A percentile compares a stretch with the other conserved stretches of the same genome.
phyloP scores from a whole-genome alignment of 768 basidiomycete genomes.

The Hemileccinum impolitum region DNA sequence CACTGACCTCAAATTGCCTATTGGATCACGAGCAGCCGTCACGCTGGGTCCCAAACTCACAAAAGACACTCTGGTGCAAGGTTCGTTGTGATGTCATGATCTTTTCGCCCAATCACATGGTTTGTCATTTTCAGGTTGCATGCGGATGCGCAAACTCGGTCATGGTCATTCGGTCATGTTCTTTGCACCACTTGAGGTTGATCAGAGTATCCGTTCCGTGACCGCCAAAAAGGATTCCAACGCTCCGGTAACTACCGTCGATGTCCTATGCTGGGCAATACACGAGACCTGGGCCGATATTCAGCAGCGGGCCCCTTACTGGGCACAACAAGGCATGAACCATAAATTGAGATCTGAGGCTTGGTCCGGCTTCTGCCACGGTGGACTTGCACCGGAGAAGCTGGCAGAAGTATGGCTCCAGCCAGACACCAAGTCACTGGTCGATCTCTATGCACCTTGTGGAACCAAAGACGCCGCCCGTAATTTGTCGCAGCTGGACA shows the following conservation, averaged over 20 bases:
- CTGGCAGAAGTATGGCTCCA: constrained; percentile 33
- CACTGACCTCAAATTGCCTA: constrained; percentile 37
- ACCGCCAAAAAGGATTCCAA: constrained; percentile 8
- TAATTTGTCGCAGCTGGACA: neutral
- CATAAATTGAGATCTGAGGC: constrained; percentile 6
- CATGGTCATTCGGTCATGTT: constrained; percentile 44
- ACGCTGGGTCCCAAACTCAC: constrained; percentile 48
- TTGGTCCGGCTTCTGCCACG: constrained; percentile 8
- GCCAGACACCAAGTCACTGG: constrained; percentile 34
- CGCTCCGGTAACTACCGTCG: constrained; percentile 1
- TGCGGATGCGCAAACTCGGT: constrained; percentile 48
- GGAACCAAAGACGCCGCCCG: neutral
- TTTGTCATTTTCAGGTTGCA: constrained; percentile 38
- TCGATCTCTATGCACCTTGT: constrained; percentile 29
- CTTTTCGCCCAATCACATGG: neutral
- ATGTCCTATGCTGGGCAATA: constrained; percentile 44
- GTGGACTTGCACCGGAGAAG: neutral
- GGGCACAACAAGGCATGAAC: constrained; percentile 36
- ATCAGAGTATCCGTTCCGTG: constrained; percentile 31
- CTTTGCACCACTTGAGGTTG: constrained; percentile 41
- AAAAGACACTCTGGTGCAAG: constrained; percentile 48
- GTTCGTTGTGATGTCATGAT: constrained; percentile 21
- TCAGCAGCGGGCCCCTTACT: constrained; percentile 34
- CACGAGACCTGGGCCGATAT: constrained; percentile 40
- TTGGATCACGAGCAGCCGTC: constrained; percentile 39